phyloP scores from a whole-genome alignment of 148 eudicot genomes.

The Hydrangea macrophylla region DNA sequence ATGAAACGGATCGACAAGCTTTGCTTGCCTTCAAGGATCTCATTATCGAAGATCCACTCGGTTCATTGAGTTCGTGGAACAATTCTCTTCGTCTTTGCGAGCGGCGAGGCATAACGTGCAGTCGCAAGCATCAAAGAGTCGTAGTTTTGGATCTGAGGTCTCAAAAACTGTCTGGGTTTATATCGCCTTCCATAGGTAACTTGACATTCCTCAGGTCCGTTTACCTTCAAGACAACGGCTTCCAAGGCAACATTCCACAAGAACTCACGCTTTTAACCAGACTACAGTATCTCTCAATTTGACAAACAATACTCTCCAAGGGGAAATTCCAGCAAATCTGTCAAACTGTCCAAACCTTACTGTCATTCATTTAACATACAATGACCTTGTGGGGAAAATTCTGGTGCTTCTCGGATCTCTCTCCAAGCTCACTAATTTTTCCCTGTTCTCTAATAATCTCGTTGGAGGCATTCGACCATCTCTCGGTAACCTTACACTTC shows the following conservation, averaged over 20 bases:
- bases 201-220: background rate
- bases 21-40: no score
- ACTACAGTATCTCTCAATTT: background rate
- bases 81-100: background rate
- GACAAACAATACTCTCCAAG: background rate
- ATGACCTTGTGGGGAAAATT: no score
- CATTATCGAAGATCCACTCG: no score
- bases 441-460: no score
- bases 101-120: slow-evolving; percentile 2
- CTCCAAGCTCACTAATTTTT: no score
- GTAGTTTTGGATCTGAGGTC: background rate
- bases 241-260: background rate
- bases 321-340: slow-evolving; percentile 6
- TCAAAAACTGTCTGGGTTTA: background rate
- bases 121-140: slow-evolving; percentile 9
- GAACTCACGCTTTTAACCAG: background rate
- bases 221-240: no score
- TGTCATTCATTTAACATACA: no score
- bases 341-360: no score
- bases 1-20: no score
- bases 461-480: no score
- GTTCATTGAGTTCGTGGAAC: slow-evolving; percentile 8
- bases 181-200: slow-evolving; percentile 5
- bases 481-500: no score
- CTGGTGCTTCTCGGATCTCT: no score